phyloP scores from a whole-genome alignment of 345 rosid genomes.

The Eucalyptus erythrocorys region DNA sequence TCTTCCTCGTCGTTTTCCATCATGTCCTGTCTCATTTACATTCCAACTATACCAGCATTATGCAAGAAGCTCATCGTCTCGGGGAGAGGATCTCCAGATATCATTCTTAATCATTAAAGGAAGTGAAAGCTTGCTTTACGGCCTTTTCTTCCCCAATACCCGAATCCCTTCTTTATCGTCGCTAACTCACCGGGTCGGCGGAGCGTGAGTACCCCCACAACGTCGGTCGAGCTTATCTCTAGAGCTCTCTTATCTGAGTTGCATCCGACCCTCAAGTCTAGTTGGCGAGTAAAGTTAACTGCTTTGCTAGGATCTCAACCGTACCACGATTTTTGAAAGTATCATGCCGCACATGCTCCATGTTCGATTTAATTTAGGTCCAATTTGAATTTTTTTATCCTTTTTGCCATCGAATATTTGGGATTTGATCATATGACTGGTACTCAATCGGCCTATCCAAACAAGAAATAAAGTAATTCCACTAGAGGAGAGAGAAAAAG shows the following conservation, averaged over 20 bases:
- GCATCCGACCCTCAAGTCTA: background rate
- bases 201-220: background rate
- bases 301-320: background rate
- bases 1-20: background rate
- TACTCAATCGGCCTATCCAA: background rate
- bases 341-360: background rate
- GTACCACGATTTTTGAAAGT: background rate
- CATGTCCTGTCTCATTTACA: background rate
- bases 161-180: background rate
- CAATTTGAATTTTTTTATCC: background rate
- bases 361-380: background rate
- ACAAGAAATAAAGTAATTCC: background rate
- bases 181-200: background rate
- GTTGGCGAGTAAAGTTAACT: background rate
- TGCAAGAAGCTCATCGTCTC: background rate
- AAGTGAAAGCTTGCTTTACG: background rate
- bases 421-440: background rate
- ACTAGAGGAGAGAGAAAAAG: background rate
- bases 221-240: background rate
- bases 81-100: background rate
- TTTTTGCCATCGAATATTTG: background rate
- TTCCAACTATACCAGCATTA: background rate
- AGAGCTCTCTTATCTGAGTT: background rate
- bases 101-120: background rate
- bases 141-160: background rate